Conservation (phyloP, 2,329 filamentous ascomycete species). For the Arthrocladium fulminans region DNA sequence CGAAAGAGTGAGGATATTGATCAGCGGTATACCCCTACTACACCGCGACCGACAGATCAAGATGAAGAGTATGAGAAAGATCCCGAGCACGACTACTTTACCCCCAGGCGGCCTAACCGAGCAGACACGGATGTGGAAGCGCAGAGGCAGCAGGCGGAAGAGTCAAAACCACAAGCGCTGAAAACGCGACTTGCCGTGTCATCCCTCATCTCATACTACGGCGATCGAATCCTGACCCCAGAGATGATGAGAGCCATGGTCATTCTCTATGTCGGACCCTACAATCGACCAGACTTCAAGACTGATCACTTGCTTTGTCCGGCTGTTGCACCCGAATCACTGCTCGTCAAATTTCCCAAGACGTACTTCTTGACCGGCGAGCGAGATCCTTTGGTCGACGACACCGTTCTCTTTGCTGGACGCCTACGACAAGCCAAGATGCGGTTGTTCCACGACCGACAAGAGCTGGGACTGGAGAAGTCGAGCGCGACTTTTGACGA, state of each 20-base stretch:
- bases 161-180: conserved; percentile 43
- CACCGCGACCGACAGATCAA: conserved; percentile 64
- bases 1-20: conserved; percentile 68
- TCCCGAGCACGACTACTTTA: conserved; percentile 26
- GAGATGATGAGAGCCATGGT: conserved; percentile 99
- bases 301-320: conserved; percentile 87
- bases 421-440: conserved; percentile 70
- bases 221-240: conserved; percentile 85
- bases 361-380: conserved; percentile 92
- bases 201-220: conserved; percentile 97
- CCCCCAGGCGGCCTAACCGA: conserved; percentile 21
- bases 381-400: conserved; percentile 88
- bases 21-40: conserved; percentile 62
- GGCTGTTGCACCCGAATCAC: conserved; percentile 73
- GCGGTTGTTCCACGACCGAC: conserved; percentile 46
- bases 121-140: conserved; percentile 25
- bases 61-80: conserved; percentile 52
- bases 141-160: conserved; percentile 28
- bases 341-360: conserved; percentile 83
- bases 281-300: conserved; percentile 84
- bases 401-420: conserved; percentile 93
- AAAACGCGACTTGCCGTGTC: conserved; percentile 86
- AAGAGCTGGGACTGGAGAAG: conserved; percentile 48
- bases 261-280: conserved; percentile 88
- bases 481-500: conserved; percentile 55